Conservation (phyloP, 1,284 basidiomycete genomes). For the Trichosporon ovoides region DNA sequence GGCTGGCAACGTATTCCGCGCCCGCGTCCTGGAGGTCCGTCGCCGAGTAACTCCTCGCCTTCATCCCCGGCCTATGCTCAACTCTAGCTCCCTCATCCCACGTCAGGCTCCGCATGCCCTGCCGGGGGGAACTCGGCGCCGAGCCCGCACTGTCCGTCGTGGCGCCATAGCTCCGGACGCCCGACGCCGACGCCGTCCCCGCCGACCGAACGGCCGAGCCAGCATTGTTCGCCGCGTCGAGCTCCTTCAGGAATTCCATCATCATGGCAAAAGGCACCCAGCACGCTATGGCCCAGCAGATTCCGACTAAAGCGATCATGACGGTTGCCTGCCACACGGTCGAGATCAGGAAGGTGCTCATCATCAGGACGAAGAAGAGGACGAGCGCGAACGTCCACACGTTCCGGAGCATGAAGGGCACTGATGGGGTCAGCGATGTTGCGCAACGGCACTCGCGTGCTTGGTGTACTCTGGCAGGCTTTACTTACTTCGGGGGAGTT, state of each 20-base stretch:
- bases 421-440: slow-evolving; percentile 24
- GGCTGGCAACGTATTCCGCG: slow-evolving; percentile 52
- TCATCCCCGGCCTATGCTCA: no score
- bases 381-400: slow-evolving; percentile 84
- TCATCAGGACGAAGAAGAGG: slow-evolving; percentile 69
- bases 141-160: background rate
- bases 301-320: slow-evolving; percentile 75
- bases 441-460: no score
- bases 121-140: no score
- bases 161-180: background rate
- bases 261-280: slow-evolving; percentile 71
- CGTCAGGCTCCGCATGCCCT: no score
- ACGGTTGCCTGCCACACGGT: slow-evolving; percentile 72
- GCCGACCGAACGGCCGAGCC: no score
- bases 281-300: slow-evolving; percentile 91
- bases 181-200: slow-evolving; percentile 1
- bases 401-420: slow-evolving; percentile 82
- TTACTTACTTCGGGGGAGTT: slow-evolving; percentile 61
- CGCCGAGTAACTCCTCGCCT: slow-evolving; percentile 55
- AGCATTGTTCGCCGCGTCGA: slow-evolving; percentile 49
- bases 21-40: slow-evolving; percentile 50
- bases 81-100: no score
- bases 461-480: background rate
- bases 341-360: slow-evolving; percentile 74
- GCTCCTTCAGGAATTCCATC: slow-evolving; percentile 88